phyloP scores from a whole-genome alignment of 2,329 filamentous ascomycete genomes.

The Exophiala phaeomuriformis region DNA sequence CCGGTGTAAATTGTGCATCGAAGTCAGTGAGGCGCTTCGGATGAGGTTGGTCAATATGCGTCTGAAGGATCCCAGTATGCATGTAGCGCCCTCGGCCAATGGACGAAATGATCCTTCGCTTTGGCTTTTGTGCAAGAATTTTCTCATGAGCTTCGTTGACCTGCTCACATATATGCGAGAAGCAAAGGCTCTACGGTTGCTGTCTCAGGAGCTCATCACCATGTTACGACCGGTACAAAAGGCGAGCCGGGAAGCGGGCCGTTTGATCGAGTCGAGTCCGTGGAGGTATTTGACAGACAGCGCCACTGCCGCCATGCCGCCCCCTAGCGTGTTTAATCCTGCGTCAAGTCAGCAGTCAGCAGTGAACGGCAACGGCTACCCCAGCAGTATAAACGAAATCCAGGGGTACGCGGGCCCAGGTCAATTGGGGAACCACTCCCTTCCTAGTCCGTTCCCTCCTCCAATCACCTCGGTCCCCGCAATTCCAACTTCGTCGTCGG shows the following conservation, averaged over 20 bases:
- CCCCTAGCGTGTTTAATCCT: conserved; percentile 19
- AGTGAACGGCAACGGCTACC: conserved; percentile 9
- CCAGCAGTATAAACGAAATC: conserved; percentile 11
- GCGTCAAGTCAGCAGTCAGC: conserved; percentile 1
- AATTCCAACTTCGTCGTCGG: conserved; percentile 16
- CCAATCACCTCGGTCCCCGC: conserved; percentile 16
- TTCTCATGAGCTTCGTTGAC: conserved; percentile 44
- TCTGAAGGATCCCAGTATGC: conserved; percentile 71
- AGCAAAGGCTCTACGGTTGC: conserved; percentile 41
- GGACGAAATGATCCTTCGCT: conserved; percentile 50
- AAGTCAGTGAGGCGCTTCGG: conserved; percentile 66
- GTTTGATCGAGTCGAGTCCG: conserved; percentile 60
- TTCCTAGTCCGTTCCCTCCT: conserved; percentile 20
- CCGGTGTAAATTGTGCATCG: conserved; percentile 62
- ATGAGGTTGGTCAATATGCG: conserved; percentile 70
- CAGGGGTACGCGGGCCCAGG: conserved; percentile 20
- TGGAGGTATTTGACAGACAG: conserved; percentile 51
- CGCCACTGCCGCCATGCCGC: conserved; percentile 28
- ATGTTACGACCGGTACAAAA: conserved; percentile 75
- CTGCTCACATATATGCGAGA: conserved; percentile 43
- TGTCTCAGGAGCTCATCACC: conserved; percentile 60
- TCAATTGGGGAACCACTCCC: conserved; percentile 1
- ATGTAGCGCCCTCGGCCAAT: conserved; percentile 36
- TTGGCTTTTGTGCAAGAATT: conserved; percentile 62
- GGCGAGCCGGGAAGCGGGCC: conserved; percentile 70